These are phyloP conservation scores for Henckelia pumila DNA, from an alignment of 257 asterid genomes.

Conservation along the genomic window DNA sequence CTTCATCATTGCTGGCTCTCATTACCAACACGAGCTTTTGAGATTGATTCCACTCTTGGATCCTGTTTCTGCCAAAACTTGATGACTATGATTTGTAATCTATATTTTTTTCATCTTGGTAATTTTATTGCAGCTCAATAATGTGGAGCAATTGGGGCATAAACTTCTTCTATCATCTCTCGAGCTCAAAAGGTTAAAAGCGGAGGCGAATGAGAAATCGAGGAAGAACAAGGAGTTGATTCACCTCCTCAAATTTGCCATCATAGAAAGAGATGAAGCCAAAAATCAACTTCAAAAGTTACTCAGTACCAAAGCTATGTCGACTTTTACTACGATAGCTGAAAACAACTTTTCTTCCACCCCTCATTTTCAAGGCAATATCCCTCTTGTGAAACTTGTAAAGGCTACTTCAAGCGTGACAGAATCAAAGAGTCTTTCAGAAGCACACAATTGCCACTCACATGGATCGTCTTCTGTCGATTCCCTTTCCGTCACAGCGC, in stretches of 20 bases:
- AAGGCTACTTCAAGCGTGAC: slow-evolving; percentile 57
- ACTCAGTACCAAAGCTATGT: slow-evolving; percentile 27
- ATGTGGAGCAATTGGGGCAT: slow-evolving; percentile 41
- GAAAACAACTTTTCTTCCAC: neutral
- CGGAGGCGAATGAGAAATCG: slow-evolving; percentile 41
- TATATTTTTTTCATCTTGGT: neutral
- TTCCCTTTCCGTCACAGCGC: slow-evolving; percentile 37
- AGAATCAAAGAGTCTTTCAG: slow-evolving; percentile 60
- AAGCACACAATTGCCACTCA: slow-evolving; percentile 42
- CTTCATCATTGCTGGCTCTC: too few relatives aligned
- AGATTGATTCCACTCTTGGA: too few relatives aligned
- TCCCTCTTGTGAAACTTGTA: slow-evolving; percentile 27
- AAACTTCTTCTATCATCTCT: slow-evolving; percentile 46
- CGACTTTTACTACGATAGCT: neutral
- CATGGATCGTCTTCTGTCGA: slow-evolving; percentile 48
- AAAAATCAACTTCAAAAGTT: slow-evolving; percentile 41
- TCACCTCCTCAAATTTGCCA: slow-evolving; percentile 38
- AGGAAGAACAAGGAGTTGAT: slow-evolving; percentile 38
- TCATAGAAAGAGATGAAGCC: slow-evolving; percentile 63
- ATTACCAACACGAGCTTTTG: too few relatives aligned
- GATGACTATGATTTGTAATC: too few relatives aligned
- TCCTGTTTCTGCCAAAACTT: neutral
- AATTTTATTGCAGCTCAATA: slow-evolving; percentile 32
- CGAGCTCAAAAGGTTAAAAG: slow-evolving; percentile 45
- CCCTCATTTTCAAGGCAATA: slow-evolving; percentile 27